phyloP scores from a whole-genome alignment of 108 stramenopile genomes.

The Cyclotella cryptica region DNA sequence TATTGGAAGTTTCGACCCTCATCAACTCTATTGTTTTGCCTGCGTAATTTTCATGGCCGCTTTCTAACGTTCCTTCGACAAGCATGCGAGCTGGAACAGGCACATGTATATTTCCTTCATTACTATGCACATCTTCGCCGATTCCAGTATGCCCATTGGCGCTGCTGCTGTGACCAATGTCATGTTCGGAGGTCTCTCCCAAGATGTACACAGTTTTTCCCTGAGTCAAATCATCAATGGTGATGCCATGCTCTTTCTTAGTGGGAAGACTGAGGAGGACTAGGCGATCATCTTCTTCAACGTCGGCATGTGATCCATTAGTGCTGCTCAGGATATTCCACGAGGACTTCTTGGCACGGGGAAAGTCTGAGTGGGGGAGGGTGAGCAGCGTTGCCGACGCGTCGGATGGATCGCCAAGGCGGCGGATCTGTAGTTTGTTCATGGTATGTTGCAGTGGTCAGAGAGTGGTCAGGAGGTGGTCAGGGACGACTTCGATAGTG shows the following conservation, averaged over 20 bases:
- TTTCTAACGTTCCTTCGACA: slow-evolving; percentile 20
- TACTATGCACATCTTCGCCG: neutral
- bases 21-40: slow-evolving; percentile 51
- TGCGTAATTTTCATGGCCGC: neutral
- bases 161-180: slow-evolving; percentile 8
- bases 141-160: neutral
- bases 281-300: slow-evolving; percentile 25
- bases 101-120: slow-evolving; percentile 22
- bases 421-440: slow-evolving; percentile 7
- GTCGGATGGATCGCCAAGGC: slow-evolving; percentile 32
- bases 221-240: slow-evolving; percentile 32
- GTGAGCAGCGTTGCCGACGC: slow-evolving; percentile 31
- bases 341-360: neutral
- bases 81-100: slow-evolving; percentile 45
- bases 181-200: slow-evolving; percentile 23
- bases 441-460: no score
- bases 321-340: neutral
- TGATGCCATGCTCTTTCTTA: slow-evolving; percentile 5
- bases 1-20: slow-evolving; percentile 52
- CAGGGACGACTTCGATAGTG: no score
- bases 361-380: slow-evolving; percentile 49
- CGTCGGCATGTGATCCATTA: neutral
- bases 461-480: no score
- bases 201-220: slow-evolving; percentile 34
- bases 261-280: slow-evolving; percentile 38